Conservation (phyloP, 306 rosid genomes). For the peach (Prunus persica) region DNA sequence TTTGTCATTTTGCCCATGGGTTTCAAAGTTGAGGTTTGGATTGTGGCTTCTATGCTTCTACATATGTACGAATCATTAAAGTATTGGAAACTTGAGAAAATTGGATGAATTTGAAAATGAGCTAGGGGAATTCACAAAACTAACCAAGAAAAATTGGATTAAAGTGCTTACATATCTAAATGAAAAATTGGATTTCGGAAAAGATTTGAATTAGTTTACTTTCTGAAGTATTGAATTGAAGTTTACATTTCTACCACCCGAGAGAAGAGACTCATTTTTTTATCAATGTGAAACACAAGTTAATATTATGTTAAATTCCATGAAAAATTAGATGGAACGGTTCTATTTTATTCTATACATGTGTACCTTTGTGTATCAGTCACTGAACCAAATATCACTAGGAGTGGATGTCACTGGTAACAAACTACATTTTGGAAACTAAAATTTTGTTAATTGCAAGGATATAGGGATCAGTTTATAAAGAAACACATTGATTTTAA, state of each 20-base stretch:
- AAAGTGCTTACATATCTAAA: background rate
- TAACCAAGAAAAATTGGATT: background rate
- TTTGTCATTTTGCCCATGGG: conserved; percentile 2
- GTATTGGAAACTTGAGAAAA: background rate
- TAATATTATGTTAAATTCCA: background rate
- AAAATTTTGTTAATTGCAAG: background rate
- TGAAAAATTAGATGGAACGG: background rate
- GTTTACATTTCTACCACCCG: background rate
- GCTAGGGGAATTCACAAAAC: background rate
- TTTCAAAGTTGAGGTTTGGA: background rate
- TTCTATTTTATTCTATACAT: background rate
- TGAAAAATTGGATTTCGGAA: background rate
- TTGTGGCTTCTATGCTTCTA: background rate
- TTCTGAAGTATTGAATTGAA: background rate
- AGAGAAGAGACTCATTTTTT: background rate
- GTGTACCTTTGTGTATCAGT: background rate
- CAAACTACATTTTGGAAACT: background rate
- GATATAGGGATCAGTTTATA: background rate
- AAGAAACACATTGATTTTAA: background rate
- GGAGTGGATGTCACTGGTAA: background rate
- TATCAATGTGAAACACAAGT: background rate
- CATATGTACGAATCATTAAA: background rate
- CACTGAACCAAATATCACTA: background rate
- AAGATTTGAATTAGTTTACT: background rate
- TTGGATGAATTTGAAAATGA: background rate